These are phyloP conservation scores for Ceratobasidium sp. DNA, from an alignment of 1,284 basidiomycete genomes.

Conservation along the genomic window DNA sequence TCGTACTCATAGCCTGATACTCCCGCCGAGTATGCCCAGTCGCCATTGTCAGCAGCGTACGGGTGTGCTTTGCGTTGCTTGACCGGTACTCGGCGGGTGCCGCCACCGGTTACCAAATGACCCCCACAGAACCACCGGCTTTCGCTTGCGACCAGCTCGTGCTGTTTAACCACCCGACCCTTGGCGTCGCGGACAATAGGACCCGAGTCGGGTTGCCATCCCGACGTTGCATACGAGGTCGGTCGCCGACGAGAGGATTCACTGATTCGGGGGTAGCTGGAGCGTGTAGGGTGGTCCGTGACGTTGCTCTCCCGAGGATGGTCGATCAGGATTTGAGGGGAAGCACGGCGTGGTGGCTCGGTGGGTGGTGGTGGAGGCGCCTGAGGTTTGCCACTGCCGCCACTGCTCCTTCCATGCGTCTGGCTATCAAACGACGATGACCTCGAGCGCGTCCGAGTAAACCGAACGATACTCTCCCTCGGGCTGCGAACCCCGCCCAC, in stretches of 20 bases:
- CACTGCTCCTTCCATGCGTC: slow-evolving; percentile 7
- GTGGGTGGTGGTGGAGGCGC: neutral
- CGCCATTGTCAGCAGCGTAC: slow-evolving; percentile 7
- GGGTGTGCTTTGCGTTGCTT: slow-evolving; percentile 17
- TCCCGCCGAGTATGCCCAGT: slow-evolving; percentile 22
- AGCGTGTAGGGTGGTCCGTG: neutral
- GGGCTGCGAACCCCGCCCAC: slow-evolving; percentile 21
- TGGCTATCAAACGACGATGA: slow-evolving; percentile 5
- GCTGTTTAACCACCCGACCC: slow-evolving; percentile 15
- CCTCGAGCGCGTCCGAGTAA: slow-evolving; percentile 17
- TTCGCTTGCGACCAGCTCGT: slow-evolving; percentile 27
- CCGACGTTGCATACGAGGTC: neutral
- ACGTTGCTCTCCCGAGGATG: neutral
- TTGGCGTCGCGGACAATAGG: slow-evolving; percentile 15
- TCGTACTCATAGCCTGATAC: slow-evolving; percentile 5
- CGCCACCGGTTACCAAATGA: slow-evolving; percentile 13
- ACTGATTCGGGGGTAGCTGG: neutral
- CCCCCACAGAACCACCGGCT: slow-evolving; percentile 31
- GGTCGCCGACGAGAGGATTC: slow-evolving; percentile 8
- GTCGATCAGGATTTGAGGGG: neutral
- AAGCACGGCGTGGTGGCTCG: neutral
- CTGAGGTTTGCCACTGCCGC: neutral
- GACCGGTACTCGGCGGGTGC: slow-evolving; percentile 20
- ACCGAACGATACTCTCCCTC: slow-evolving; percentile 28
- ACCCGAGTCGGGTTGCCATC: slow-evolving; percentile 21